Conservation (phyloP, 192 early-diverging fungal genomes). For the Backusella luteola region DNA sequence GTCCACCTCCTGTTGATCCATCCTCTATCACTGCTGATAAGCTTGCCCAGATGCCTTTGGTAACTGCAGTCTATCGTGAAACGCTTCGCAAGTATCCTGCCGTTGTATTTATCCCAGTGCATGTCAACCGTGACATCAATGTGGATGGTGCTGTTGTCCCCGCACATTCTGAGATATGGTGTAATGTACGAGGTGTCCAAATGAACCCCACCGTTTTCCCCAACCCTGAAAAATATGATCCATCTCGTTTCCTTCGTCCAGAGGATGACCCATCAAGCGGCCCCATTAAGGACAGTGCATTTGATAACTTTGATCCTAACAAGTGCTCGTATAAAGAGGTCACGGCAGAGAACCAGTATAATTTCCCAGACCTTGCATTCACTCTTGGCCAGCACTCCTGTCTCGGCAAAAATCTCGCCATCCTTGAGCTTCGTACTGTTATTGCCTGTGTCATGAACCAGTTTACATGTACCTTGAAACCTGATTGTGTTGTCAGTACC, state of each 20-base stretch:
- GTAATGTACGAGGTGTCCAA: slow-evolving; percentile 34
- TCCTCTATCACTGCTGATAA: slow-evolving; percentile 23
- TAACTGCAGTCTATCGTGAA: slow-evolving; percentile 34
- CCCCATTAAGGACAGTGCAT: not conserved
- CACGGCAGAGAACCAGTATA: slow-evolving; percentile 16
- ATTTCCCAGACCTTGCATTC: slow-evolving; percentile 36
- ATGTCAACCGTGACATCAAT: slow-evolving; percentile 22
- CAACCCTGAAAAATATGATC: slow-evolving; percentile 31
- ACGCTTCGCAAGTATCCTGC: slow-evolving; percentile 39
- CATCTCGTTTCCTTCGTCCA: slow-evolving; percentile 25
- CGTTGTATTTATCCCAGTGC: slow-evolving; percentile 29
- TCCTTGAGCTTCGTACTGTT: slow-evolving; percentile 31
- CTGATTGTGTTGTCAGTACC: slow-evolving; percentile 27
- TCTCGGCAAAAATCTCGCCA: slow-evolving; percentile 32
- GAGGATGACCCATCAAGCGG: not conserved
- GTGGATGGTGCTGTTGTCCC: slow-evolving; percentile 30
- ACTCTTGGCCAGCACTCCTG: slow-evolving; percentile 34
- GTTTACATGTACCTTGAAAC: slow-evolving; percentile 16
- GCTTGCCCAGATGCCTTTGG: slow-evolving; percentile 26
- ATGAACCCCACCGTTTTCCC: slow-evolving; percentile 38
- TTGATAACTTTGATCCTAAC: not conserved
- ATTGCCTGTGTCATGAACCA: slow-evolving; percentile 30
- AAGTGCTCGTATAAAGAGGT: not conserved
- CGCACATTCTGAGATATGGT: slow-evolving; percentile 28
- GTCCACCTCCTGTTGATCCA: slow-evolving; percentile 23